Evolutionary conservation across 768 basidiomycete species (phyloP).

Genomic region (Daedaleopsis nitida): DNA sequence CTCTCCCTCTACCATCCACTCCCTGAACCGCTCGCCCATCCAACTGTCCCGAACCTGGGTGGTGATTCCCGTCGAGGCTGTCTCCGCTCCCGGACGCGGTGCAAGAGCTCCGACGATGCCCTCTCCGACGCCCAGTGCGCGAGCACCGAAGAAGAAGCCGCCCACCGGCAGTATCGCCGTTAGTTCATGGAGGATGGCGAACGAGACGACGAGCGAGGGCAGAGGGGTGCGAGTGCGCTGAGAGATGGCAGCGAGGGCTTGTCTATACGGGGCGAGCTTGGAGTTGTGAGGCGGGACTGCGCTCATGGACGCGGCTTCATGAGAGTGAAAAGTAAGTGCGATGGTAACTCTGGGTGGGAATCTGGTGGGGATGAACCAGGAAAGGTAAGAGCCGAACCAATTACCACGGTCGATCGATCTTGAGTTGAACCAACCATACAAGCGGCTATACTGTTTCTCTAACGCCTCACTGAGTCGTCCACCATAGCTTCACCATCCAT

Average conservation of each 20-base stretch:
- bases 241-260: slow-evolving; percentile 63
- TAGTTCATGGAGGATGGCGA: slow-evolving; percentile 82
- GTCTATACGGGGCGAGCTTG: slow-evolving; percentile 50
- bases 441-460: too few species aligned
- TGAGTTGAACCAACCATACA: too few species aligned
- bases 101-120: slow-evolving; percentile 47
- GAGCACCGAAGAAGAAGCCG: slow-evolving; percentile 70
- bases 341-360: too few species aligned
- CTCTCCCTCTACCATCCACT: slow-evolving; percentile 82
- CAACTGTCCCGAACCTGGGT: slow-evolving; percentile 33
- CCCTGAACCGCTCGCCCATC: slow-evolving; percentile 37
- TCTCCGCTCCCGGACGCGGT: not conserved
- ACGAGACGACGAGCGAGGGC: slow-evolving; percentile 75
- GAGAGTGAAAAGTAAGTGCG: too few species aligned
- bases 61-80: not conserved
- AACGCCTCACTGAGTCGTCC: too few species aligned
- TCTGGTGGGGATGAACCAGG: too few species aligned
- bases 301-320: slow-evolving; percentile 14
- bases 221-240: slow-evolving; percentile 73
- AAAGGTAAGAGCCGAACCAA: too few species aligned
- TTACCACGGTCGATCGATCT: too few species aligned
- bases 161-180: slow-evolving; percentile 80
- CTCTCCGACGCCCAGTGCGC: slow-evolving; percentile 70
- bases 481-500: too few species aligned
- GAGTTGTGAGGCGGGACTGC: slow-evolving; percentile 17